A percentile compares a stretch with the other conserved stretches of the same genome.
Conservation (phyloP, 345 rosid species). For the Punica granatum region DNA sequence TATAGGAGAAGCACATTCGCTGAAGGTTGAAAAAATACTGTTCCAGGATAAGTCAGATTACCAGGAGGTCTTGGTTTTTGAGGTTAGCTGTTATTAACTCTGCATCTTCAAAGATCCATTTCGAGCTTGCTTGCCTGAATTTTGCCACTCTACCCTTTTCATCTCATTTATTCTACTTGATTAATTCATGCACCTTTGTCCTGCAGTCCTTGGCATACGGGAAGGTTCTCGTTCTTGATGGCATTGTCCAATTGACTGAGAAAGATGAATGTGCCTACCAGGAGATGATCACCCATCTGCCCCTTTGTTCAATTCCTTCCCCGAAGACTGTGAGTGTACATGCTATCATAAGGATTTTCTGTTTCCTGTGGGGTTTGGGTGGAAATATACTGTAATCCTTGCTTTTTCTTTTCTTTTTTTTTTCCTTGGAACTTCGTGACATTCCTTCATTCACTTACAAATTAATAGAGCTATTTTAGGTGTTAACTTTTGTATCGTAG, state of each 20-base stretch:
- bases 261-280: constrained; percentile 97
- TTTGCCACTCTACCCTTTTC: neutral
- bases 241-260: constrained; percentile 90
- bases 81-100: constrained; percentile 36
- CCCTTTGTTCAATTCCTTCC: constrained; percentile 76
- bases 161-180: neutral
- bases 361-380: neutral
- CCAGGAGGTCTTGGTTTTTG: constrained; percentile 88
- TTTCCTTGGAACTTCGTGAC: neutral
- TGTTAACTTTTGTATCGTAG: neutral
- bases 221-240: constrained; percentile 96
- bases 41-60: constrained; percentile 72
- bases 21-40: constrained; percentile 68
- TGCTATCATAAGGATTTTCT: neutral
- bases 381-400: neutral
- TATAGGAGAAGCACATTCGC: constrained; percentile 91
- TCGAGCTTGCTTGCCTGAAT: neutral
- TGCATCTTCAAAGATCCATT: constrained; percentile 4
- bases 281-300: constrained; percentile 98
- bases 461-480: neutral
- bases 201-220: constrained; percentile 82
- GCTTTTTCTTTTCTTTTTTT: neutral
- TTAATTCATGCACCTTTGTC: neutral
- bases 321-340: constrained; percentile 57
- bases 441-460: neutral